Percentiles rank a stretch among this genome's conserved stretches.
phyloP scores from a whole-genome alignment of 2,329 filamentous ascomycete species.

The Alternaria triticina region DNA sequence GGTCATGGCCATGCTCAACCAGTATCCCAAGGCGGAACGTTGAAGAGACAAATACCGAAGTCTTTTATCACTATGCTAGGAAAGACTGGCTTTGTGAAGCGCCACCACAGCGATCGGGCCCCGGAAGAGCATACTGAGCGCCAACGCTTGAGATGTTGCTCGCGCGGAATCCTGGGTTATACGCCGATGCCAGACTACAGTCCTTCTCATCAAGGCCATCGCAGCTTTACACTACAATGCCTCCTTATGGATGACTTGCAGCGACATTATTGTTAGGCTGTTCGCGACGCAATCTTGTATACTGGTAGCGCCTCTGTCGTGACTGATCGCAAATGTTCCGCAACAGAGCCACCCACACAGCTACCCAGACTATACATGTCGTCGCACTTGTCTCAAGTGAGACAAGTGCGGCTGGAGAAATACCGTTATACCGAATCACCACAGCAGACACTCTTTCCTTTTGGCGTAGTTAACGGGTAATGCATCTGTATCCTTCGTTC shows the following conservation, averaged over 20 bases:
- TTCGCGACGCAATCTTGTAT: neutral
- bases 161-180: neutral
- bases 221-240: neutral
- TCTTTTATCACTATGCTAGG: constrained; percentile 7
- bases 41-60: constrained; percentile 36
- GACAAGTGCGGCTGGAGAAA: neutral
- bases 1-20: constrained; percentile 51
- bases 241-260: neutral
- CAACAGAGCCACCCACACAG: neutral
- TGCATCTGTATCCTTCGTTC: neutral
- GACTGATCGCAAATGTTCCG: neutral
- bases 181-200: neutral
- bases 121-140: neutral
- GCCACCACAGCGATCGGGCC: neutral
- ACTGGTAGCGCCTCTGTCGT: neutral
- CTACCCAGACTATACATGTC: neutral
- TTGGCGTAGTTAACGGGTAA: neutral
- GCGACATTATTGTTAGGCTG: neutral
- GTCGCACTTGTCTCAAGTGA: neutral
- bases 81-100: neutral
- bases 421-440: neutral
- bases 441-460: neutral
- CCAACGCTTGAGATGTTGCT: neutral
- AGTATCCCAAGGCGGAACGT: constrained; percentile 54
- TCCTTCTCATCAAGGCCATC: neutral